Conservation (phyloP, 2,329 filamentous ascomycete genomes). For the Cercospora sp. region DNA sequence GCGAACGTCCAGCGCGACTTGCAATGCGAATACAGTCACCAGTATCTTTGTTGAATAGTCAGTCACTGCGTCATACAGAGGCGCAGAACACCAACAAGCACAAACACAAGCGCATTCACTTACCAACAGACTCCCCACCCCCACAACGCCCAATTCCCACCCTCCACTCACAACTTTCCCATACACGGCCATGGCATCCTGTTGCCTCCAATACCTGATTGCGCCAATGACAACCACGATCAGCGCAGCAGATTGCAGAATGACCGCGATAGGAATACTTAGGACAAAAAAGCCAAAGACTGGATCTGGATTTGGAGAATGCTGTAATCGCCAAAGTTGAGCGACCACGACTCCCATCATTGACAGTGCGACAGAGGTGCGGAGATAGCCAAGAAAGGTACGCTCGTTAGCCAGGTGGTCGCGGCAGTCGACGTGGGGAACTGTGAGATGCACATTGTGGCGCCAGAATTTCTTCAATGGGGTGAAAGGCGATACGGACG, state of each 20-base stretch:
- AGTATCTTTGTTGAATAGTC: not conserved
- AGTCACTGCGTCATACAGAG: not conserved
- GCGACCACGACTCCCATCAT: constrained; percentile 66
- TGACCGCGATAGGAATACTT: constrained; percentile 59
- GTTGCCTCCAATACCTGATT: constrained; percentile 61
- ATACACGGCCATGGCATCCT: constrained; percentile 55
- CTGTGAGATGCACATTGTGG: constrained; percentile 51
- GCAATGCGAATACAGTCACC: not conserved
- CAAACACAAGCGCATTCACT: constrained; percentile 34
- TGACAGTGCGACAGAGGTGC: constrained; percentile 68
- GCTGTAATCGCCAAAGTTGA: constrained; percentile 66
- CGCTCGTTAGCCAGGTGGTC: constrained; percentile 68
- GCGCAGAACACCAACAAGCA: not conserved
- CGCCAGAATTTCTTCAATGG: constrained; percentile 50
- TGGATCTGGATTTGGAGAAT: constrained; percentile 45
- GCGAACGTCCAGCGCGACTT: not conserved
- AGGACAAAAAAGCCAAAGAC: constrained; percentile 61
- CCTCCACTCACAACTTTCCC: constrained; percentile 60
- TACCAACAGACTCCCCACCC: constrained; percentile 50
- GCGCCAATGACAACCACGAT: constrained; percentile 55
- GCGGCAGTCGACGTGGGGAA: constrained; percentile 53
- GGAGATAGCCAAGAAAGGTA: constrained; percentile 71
- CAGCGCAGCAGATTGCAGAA: constrained; percentile 53
- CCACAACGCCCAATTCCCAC: constrained; percentile 57
- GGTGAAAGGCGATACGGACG: not conserved